Evolutionary conservation across 805 yeast species (phyloP), one percentile per base, ranked within the genome.

Genomic region (Saccharomycopsis sp.): DNA sequence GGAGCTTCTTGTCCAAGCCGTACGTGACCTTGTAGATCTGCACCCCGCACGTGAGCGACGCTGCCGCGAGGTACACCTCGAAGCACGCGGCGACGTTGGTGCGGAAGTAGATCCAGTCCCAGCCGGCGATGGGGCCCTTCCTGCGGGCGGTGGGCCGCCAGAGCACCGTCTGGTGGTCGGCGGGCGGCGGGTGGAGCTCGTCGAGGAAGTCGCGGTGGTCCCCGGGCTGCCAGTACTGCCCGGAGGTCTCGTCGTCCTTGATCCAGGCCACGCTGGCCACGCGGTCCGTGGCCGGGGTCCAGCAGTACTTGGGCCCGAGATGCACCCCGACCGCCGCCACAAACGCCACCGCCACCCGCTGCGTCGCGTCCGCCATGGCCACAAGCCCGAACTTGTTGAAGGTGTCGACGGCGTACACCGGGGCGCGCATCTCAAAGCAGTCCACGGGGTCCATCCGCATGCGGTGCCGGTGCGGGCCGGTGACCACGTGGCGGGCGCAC

Each of bases 341-440:
- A 37, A 12, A 12, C n/a, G 12, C 44, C n/a, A 16, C 5, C 0
- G 78, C 71, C 1, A 82, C 68, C 3, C 69, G 66, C 56, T 75
- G 80, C 2, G 81, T 73, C 63, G 85, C 85, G 61, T 83, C 87
- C 0, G 87, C 78, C 0, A 77, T 75, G 0, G 72, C 79, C 14
- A 84, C 60, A 48, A 79, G 56, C 56, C 73, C 65, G 41, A 67
- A 72, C 51, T 61, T 29, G 2, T 63, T 64, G n/a, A 68, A 62
- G 44, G 78, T 68, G 64, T 82, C 87, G 18, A 82, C 63, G 0
- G 89, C 88, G 91, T 91, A 85, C 1, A 78, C 81, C 0, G 87
- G 81, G 4, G 37, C 37, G 9, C 37, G 37, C 37, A 12, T 12
- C 9, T 29, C 9, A 12, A 29, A 7, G 9, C 37, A 29, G 37